Base-by-base conservation (phyloP, 495 filamentous ascomycete species). In the Chaetomium fimeti region DNA sequence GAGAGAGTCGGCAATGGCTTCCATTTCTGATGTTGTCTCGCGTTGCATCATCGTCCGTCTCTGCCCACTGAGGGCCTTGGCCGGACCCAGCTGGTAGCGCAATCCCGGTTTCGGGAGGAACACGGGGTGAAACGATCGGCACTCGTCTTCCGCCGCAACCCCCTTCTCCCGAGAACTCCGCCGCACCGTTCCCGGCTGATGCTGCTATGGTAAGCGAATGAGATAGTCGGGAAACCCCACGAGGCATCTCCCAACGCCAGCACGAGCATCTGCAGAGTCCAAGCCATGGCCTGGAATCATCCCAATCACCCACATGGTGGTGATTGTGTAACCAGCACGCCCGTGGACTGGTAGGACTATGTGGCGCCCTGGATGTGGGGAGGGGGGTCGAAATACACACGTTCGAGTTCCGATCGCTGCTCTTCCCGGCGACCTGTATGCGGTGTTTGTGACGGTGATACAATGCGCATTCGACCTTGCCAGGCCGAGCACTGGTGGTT, bases 201-300 rank as follows among this genome's bases (percentile, higher is more conserved):
- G 36, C 56, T 61, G 42, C 8, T 52, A 57, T 45, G 42, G 54
- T 63, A 69, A 76, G 72, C 79, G 77, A 81, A 81, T 81, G 64
- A 70, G 72, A 77, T 65, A 64, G 57, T 72, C 68, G 71, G 57
- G 69, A 72, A 48, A 61, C 67, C 57, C 76, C 79, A 80, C 78
- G 79, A 72, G 78, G 57, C 47, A 63, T 42, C 58, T 58, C 66
- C 48, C 15, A 40, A 13, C 12, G 40, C 27, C 49, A 63, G 43
- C 60, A 54, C 67, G 58, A 28, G 47, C 18, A 42, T 27, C 45
- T 40, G 22, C 12, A 43, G 15, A 25, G n/a, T 28, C 25, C 43
- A 57, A 24, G 45, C 9, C 42, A 16, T 56, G 45, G 24, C 40
- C 13, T 20, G 22, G 1, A 47, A 43, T 6, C 40, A 55, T 9